A percentile compares a stretch with the other conserved stretches of the same genome.
phyloP scores from a whole-genome alignment of 495 filamentous ascomycete species.

The Lasiosphaeriaceae sp. region DNA sequence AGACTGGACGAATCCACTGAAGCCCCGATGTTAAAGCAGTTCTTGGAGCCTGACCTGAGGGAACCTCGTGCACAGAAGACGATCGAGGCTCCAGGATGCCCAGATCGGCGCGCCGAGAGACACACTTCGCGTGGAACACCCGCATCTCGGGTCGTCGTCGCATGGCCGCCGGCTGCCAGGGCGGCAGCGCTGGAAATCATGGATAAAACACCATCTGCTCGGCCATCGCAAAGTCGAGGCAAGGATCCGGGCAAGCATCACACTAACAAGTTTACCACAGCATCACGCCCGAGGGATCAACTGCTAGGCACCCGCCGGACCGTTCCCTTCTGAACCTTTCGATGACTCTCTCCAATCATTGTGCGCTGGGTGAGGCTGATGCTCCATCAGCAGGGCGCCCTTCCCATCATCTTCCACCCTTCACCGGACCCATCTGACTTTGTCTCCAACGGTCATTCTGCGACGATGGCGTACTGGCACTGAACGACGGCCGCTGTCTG shows the following conservation, averaged over 20 bases:
- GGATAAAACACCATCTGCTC: constrained; percentile 13
- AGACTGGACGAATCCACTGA: neutral
- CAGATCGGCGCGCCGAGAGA: constrained; percentile 3
- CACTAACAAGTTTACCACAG: constrained; percentile 23
- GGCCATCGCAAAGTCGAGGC: constrained; percentile 17
- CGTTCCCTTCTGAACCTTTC: constrained; percentile 26
- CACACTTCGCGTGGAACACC: constrained; percentile 6
- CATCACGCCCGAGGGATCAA: constrained; percentile 14
- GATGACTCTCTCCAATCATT: constrained; percentile 28
- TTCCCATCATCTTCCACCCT: constrained; percentile 14
- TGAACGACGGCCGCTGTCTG: neutral
- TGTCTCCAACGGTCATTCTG: constrained; percentile 26
- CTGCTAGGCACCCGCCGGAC: constrained; percentile 29
- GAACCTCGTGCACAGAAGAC: constrained; percentile 7
- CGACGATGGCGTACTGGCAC: constrained; percentile 12
- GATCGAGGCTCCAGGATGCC: constrained; percentile 6
- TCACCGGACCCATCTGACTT: constrained; percentile 36
- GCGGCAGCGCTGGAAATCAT: constrained; percentile 10
- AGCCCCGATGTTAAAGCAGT: constrained; percentile 7
- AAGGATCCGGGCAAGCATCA: constrained; percentile 6
- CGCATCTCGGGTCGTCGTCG: neutral
- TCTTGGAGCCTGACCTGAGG: constrained; percentile 9
- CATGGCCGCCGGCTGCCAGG: constrained; percentile 6
- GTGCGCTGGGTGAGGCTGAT: constrained; percentile 30
- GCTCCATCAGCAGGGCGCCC: constrained; percentile 32